A percentile compares a stretch with the other conserved stretches of the same genome.
Conservation (phyloP, 345 rosid genomes). For the Iberis pinnata region DNA sequence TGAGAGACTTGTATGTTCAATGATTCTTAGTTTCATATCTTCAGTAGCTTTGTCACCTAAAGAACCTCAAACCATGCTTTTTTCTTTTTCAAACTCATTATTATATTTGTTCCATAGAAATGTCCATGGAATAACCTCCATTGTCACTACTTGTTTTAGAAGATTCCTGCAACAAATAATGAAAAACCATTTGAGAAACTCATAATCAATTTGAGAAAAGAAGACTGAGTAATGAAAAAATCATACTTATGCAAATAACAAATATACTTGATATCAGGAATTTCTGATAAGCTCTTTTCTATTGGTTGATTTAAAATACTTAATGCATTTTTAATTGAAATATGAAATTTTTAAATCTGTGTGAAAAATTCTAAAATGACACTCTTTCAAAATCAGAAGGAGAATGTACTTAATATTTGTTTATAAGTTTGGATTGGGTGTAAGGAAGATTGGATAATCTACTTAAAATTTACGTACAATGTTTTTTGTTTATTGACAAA, state of each 20-base stretch:
- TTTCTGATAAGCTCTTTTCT: neutral
- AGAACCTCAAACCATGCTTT: neutral
- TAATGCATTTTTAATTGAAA: no score
- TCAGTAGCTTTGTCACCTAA: neutral
- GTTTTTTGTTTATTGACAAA: no score
- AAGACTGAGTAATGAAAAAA: no score
- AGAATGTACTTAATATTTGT: no score
- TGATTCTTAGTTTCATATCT: neutral
- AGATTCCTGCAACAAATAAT: neutral
- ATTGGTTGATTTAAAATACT: no score
- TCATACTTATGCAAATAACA: neutral
- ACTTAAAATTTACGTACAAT: no score
- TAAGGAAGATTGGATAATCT: no score
- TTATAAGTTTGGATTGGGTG: no score
- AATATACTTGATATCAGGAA: neutral
- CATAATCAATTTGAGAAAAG: neutral
- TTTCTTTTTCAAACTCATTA: neutral
- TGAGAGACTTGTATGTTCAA: neutral
- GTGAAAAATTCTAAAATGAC: no score
- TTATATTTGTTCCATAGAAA: neutral
- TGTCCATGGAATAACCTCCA: neutral
- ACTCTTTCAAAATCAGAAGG: no score
- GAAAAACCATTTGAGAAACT: neutral
- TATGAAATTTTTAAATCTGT: no score
- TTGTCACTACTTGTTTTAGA: neutral